Evolutionary conservation across 192 early-diverging fungal genomes (phyloP).

Genomic region (Umbelopsis sp.): DNA sequence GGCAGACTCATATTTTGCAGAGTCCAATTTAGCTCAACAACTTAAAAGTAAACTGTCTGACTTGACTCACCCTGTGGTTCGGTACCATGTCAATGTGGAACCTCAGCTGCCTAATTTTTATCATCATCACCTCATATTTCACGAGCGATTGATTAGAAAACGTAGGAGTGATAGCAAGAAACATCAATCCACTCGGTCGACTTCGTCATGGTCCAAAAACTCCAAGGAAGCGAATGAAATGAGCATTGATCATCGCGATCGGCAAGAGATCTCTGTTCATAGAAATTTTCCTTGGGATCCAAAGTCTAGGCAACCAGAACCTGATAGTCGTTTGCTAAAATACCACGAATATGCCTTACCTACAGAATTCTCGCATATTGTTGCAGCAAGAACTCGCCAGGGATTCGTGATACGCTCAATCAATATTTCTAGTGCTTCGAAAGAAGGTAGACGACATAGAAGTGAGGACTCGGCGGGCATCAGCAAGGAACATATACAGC

Average conservation of each 20-base stretch:
- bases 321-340: conserved; percentile 61
- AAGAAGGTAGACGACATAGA: not conserved
- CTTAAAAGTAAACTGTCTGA: not conserved
- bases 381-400: conserved; percentile 70
- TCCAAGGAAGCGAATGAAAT: not conserved
- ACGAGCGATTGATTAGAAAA: not conserved
- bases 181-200: not conserved
- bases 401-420: conserved; percentile 73
- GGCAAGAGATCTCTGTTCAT: not conserved
- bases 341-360: conserved; percentile 71
- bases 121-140: not conserved
- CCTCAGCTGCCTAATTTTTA: conserved; percentile 1
- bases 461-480: conserved; percentile 1
- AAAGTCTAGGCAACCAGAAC: conserved; percentile 59
- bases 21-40: not conserved
- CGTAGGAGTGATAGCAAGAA: conserved; percentile 6
- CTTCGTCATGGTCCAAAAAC: not conserved
- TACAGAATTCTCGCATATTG: conserved; percentile 62
- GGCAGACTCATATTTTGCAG: not conserved
- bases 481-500: conserved; percentile 37
- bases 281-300: conserved; percentile 74
- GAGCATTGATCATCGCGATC: conserved; percentile 10
- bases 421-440: conserved; percentile 1
- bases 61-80: not conserved
- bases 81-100: not conserved